A percentile compares a stretch with the other conserved stretches of the same genome.
phyloP scores from a whole-genome alignment of 176 grass and related monocot species.

The Zoysia pacifica region DNA sequence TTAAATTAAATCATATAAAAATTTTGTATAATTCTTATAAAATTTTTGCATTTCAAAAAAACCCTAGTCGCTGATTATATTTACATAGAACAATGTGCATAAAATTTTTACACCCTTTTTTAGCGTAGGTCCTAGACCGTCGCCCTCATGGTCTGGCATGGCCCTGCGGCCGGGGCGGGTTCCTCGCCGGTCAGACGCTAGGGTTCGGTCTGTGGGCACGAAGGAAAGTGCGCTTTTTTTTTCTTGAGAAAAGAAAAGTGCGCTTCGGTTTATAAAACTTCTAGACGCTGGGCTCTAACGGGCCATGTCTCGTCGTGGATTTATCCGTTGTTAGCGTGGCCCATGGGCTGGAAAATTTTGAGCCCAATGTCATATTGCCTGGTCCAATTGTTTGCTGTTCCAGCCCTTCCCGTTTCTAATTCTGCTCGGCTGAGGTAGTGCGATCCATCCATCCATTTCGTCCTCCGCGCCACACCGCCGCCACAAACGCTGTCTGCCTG shows the following conservation, averaged over 20 bases:
- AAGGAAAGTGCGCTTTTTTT: background rate
- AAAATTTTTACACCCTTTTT: no score
- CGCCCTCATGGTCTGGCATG: no score
- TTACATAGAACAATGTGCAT: no score
- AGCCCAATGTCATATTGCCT: background rate
- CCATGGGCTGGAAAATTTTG: background rate
- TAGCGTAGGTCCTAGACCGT: no score
- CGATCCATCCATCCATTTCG: slow-evolving; percentile 15
- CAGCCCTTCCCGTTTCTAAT: no score
- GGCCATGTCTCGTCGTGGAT: background rate
- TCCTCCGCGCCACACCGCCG: slow-evolving; percentile 9
- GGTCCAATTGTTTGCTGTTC: no score
- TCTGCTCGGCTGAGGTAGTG: background rate
- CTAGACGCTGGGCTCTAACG: background rate
- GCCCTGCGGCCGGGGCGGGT: no score
- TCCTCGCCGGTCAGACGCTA: background rate
- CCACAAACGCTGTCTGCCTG: slow-evolving; percentile 40
- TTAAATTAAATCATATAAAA: no score
- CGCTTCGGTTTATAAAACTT: background rate
- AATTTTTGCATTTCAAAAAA: no score
- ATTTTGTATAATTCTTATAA: no score
- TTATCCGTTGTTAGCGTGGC: no score
- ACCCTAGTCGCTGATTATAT: no score
- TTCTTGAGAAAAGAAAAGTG: accelerated
- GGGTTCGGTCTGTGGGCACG: background rate